Base-by-base conservation (phyloP, 73 alveolate genomes). In the Paramecium pentaurelia region DNA sequence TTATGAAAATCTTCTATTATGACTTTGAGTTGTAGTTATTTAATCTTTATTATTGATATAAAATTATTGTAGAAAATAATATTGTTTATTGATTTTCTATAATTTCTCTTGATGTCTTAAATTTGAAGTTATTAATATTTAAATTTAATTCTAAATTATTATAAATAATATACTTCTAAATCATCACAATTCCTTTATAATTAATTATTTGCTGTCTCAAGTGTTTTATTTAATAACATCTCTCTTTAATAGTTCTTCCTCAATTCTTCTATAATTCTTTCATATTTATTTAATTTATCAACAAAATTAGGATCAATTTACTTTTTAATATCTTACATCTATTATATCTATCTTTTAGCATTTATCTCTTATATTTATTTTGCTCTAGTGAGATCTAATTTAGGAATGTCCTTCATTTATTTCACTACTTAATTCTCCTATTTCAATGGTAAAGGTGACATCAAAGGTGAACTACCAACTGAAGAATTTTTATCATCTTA, bases 191-290 rank as follows among this genome's bases (percentile, higher is more conserved):
- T 8, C 18, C 90, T 77, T 32, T 20, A 12, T 25, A 77, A 77
- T 77, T 77, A 40, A 42, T 42, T 22, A 77, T 77, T 77, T 45
- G 40, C 18, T 36, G 42, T 77, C 27, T 77, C 40, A 8, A 38
- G 40, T 3, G 90, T 20, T 40, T 45, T 38, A 77, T 77, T 77
- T 16, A 77, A 42, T 40, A 77, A 18, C 90, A 77, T 77, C 32
- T 77, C 90, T 77, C 90, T 77, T 77, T 77, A 6, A 77, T 77
- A 77, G 27, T 77, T 77, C 27, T 77, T 77, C 49, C 90, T 77
- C 5, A 77, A 36, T 42, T 77, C 90, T 8, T 77, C 90, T 40
- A 77, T 8, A 7, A 60, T 7, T 42, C 75, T 38, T 12, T 77
- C 90, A 36, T 36, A 77, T 27, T 42, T 77, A 20, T 77, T 20